phyloP scores from a whole-genome alignment of 163 green algal genomes.

The Chlamydomonas reinhardtii region DNA sequence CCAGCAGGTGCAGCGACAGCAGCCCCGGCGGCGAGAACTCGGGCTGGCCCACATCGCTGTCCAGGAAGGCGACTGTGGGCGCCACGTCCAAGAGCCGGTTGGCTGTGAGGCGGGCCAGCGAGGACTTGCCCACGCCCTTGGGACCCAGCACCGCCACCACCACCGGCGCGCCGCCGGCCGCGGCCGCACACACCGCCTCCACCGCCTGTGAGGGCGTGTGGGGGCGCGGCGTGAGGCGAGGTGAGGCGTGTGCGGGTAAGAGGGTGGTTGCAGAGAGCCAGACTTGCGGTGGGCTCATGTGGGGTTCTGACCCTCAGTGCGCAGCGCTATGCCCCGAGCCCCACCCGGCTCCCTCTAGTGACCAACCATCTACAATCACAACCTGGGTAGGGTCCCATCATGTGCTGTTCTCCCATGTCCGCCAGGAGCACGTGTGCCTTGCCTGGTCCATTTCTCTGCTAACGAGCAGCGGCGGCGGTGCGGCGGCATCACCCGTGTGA shows the following conservation, averaged over 20 bases:
- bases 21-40: conserved; percentile 86
- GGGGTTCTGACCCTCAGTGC: too few relatives aligned
- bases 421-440: too few relatives aligned
- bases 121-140: conserved; percentile 88
- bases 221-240: not conserved
- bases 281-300: too few relatives aligned
- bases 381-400: too few relatives aligned
- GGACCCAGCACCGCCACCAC: conserved; percentile 67
- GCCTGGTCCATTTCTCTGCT: conserved; percentile 30
- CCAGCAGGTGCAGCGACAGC: conserved; percentile 70
- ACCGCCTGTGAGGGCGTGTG: not conserved
- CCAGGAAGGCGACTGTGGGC: conserved; percentile 67
- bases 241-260: not conserved
- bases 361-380: too few relatives aligned
- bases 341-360: too few relatives aligned
- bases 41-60: conserved; percentile 90
- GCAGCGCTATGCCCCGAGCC: too few relatives aligned
- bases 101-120: conserved; percentile 74
- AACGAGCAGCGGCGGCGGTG: conserved; percentile 3
- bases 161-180: conserved; percentile 6
- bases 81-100: conserved; percentile 73
- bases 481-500: not conserved
- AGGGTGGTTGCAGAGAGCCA: too few relatives aligned
- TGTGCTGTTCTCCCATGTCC: not conserved
- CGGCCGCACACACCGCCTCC: conserved; percentile 4